These are phyloP conservation scores for Tympanopsis confertula DNA, from an alignment of 2,329 filamentous ascomycete species.

Conservation along the genomic window DNA sequence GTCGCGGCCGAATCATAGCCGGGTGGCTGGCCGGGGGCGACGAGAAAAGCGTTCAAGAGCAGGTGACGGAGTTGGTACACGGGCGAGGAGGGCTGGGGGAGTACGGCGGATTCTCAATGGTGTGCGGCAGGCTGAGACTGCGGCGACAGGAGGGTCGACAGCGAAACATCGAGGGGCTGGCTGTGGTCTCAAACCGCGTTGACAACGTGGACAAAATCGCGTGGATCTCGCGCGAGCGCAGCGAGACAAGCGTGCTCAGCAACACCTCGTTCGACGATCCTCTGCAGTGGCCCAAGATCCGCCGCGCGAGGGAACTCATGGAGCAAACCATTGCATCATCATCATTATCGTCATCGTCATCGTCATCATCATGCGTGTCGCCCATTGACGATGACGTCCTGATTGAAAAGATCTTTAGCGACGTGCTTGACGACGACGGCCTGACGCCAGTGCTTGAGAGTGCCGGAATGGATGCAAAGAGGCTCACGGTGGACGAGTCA, in stretches of 20 bases:
- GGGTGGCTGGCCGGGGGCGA: conserved; percentile 43
- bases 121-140: conserved; percentile 46
- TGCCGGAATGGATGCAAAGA: too few relatives aligned
- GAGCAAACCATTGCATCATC: conserved; percentile 20
- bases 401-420: conserved; percentile 36
- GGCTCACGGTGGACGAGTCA: conserved; percentile 36
- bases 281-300: conserved; percentile 49
- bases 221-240: conserved; percentile 39
- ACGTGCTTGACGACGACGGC: conserved; percentile 43
- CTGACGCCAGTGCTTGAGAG: conserved; percentile 27
- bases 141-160: conserved; percentile 7
- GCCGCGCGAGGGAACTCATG: conserved; percentile 34
- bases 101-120: conserved; percentile 54
- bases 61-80: conserved; percentile 39
- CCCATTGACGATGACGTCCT: conserved; percentile 33
- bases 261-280: conserved; percentile 46
- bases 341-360: too few relatives aligned
- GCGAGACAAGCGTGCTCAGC: conserved; percentile 45
- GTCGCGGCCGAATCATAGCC: conserved; percentile 52
- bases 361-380: too few relatives aligned
- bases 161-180: conserved; percentile 32
- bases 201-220: conserved; percentile 41
- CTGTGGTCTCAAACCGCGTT: conserved; percentile 51
- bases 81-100: conserved; percentile 40
- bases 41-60: conserved; percentile 33